Base-by-base conservation (phyloP, 2,329 filamentous ascomycete species). In the Cercospora sp. region DNA sequence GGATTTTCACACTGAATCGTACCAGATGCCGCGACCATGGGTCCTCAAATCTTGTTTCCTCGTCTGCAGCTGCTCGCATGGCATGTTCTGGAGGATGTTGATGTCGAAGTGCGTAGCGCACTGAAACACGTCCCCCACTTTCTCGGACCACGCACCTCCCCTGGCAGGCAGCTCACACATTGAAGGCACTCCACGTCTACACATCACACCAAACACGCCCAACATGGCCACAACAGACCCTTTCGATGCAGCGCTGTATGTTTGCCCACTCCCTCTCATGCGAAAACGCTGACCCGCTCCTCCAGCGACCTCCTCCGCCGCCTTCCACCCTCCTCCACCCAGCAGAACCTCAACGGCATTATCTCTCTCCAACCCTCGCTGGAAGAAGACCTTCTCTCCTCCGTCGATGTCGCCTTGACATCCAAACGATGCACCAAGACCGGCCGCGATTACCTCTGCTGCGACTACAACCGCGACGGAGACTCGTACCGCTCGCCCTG, bases 381-480 rank as follows among this genome's bases (percentile, higher is more conserved):
- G 69, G 95, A 94, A 77, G 95, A 99, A 85, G 95, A 99, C 80
- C 92, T 99, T 53, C 92, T 99, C 73, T 95, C 94, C 73, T 97
- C 94, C 26, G 95, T 99, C 75, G 95, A 99, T 82, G 94, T 98
- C 81, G 95, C 95, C 26, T 90, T 99, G 66, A 89, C 91, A 68
- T 87, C 96, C 71, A 90, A 91, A 75, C 91, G 92, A 73, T 98
- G 95, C 85, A 88, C 89, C 75, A 91, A 94, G 82, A 91, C 92
- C 34, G 93, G 93, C 75, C 91, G 94, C 74, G 95, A 98, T 83
- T 99, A 97, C 84, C 89, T 99, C 62, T 91, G 97, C 77, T 99
- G 95, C 86, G 95, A 99, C 87, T 99, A 99, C 87, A 99, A 99
- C 86, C 94, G 95, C 72, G 95, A 99, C 82, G 95, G 95, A 71